A percentile compares a stretch with the other conserved stretches of the same genome.
These are phyloP conservation scores for Fusarium keratoplasticum DNA, from an alignment of 2,329 filamentous ascomycete genomes.

Conservation along the genomic window DNA sequence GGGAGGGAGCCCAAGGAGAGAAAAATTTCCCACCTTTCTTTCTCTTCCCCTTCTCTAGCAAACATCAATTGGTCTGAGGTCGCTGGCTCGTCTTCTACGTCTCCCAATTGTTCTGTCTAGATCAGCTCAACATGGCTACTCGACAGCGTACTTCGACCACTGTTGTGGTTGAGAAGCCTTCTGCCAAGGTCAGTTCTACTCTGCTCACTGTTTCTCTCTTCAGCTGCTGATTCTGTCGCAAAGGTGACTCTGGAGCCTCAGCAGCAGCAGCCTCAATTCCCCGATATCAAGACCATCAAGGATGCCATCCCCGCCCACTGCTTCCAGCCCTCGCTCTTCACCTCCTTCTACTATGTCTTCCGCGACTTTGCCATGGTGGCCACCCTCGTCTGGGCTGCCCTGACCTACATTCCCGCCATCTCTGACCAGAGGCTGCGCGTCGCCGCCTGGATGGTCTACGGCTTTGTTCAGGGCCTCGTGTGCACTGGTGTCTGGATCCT, in stretches of 20 bases:
- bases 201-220: background rate
- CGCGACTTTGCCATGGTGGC: conserved; percentile 65
- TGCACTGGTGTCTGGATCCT: conserved; percentile 78
- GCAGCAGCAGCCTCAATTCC: conserved; percentile 31
- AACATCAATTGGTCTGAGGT: background rate
- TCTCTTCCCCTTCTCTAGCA: background rate
- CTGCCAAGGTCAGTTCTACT: conserved; percentile 27
- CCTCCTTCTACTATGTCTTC: conserved; percentile 66
- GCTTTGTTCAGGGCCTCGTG: conserved; percentile 72
- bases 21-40: background rate
- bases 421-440: conserved; percentile 56
- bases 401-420: conserved; percentile 66
- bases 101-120: background rate
- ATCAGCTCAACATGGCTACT: conserved; percentile 35
- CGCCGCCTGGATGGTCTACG: conserved; percentile 68
- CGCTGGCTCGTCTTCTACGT: conserved; percentile 1
- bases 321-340: conserved; percentile 66
- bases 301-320: conserved; percentile 70
- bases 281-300: conserved; percentile 47
- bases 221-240: background rate
- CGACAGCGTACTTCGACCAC: conserved; percentile 43
- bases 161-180: conserved; percentile 29
- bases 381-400: conserved; percentile 61
- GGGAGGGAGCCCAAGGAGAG: background rate
- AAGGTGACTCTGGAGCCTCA: conserved; percentile 35